Evolutionary conservation across 345 rosid species (phyloP), one percentile per base, ranked within the genome.

Genomic region (Psidium guajava): DNA sequence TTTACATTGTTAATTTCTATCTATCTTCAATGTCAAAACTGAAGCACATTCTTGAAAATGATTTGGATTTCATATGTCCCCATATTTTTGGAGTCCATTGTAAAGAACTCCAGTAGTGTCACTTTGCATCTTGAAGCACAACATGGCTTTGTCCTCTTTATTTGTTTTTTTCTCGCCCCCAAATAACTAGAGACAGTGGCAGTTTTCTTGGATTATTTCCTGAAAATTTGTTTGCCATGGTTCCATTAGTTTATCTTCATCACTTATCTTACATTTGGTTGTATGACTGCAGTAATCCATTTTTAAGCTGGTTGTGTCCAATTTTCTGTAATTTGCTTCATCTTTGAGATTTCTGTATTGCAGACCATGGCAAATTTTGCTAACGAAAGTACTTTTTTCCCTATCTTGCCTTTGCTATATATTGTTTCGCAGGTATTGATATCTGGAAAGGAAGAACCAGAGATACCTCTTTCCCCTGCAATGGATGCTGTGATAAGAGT

Each of bases 381-480:
- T 69, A 36, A 69, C 13, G 13, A 69, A 69, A 69, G 47, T 69
- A 69, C 25, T 18, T 69, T 58, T 64, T 36, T 9, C 47, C 47
- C 13, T 9, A 18, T 51, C 24, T 82, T 82, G 54, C 25, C 42
- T 52, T 82, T 52, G 22, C 7, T 52, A 32, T 21, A 0, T 11
- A n/a, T 22, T 83, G n/a, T 47, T 25, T 83, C 42, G 18, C 83
- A 93, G 95, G 95, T 93, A 20, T 57, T 93, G 85, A 88, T 93
- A 86, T 87, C 94, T n/a, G 94, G 93, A 61, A 91, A 92, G 85
- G 95, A 93, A 86, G 94, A 93, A 86, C 92, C 91, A 32, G 94
- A 91, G 57, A 86, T 90, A 9, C 85, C 90, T 28, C 75, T 89
- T 21, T 92, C 95, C 24, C 94, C 95, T 64, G 95, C 95, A 75